These are phyloP conservation scores for Metschnikowia peoriensis DNA, from an alignment of 805 yeast species.

Conservation along the genomic window DNA sequence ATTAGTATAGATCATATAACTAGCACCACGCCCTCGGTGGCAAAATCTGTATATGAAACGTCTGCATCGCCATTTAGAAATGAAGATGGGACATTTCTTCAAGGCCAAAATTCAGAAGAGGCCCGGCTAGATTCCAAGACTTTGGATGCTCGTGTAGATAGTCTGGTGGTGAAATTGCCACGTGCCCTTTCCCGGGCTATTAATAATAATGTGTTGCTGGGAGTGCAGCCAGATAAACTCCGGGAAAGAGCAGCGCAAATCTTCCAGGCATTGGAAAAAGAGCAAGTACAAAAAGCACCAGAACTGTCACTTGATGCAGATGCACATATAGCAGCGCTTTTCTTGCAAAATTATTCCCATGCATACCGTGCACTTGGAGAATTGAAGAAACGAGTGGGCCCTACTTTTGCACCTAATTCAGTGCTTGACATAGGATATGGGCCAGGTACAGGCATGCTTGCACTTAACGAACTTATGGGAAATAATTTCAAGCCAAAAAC, in stretches of 20 bases:
- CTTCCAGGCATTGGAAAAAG: conserved; percentile 50
- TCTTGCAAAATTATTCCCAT: conserved; percentile 78
- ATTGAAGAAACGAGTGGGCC: conserved; percentile 52
- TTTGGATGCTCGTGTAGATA: conserved; percentile 51
- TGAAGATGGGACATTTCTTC: conserved; percentile 38
- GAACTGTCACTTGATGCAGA: conserved; percentile 56
- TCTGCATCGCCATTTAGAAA: conserved; percentile 35
- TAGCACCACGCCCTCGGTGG: conserved; percentile 1
- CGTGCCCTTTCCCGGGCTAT: conserved; percentile 54
- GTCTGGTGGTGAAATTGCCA: conserved; percentile 56
- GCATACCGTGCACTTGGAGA: conserved; percentile 65
- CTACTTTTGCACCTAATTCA: conserved; percentile 57
- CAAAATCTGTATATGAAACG: conserved; percentile 5
- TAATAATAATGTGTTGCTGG: conserved; percentile 57
- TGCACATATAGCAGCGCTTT: conserved; percentile 75
- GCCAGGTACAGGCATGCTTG: conserved; percentile 89
- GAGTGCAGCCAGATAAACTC: conserved; percentile 61
- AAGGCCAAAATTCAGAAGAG: conserved; percentile 46
- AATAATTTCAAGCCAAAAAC: conserved; percentile 55
- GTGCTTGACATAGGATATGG: conserved; percentile 85
- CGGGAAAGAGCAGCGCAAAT: conserved; percentile 60
- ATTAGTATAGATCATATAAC: conserved; percentile 3
- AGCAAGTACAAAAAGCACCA: conserved; percentile 52
- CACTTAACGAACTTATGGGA: conserved; percentile 80
- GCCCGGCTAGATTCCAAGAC: conserved; percentile 62